Evolutionary conservation across 805 yeast species (phyloP).

Genomic region (Pichia manshurica): DNA sequence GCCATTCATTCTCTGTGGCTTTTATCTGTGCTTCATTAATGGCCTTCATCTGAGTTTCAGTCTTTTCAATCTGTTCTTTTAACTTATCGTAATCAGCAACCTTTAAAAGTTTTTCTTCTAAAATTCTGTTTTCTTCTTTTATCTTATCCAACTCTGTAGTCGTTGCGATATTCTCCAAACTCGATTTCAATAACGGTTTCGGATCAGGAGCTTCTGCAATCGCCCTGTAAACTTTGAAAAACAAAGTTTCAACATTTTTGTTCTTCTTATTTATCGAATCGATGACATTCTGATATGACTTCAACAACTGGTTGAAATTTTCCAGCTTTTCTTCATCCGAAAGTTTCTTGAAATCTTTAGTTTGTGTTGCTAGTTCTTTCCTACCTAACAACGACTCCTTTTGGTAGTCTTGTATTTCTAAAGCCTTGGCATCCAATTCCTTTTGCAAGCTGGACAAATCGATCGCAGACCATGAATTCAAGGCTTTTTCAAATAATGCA

Average conservation of each 20-base stretch:
- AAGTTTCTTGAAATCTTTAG: conserved; percentile 79
- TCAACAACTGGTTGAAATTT: conserved; percentile 61
- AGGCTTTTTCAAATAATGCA: conserved; percentile 44
- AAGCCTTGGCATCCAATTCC: conserved; percentile 66
- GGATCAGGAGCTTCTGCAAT: conserved; percentile 94
- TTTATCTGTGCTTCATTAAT: conserved; percentile 46
- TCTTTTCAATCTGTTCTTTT: conserved; percentile 52
- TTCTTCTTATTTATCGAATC: conserved; percentile 75
- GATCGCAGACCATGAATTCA: conserved; percentile 70
- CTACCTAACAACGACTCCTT: conserved; percentile 61
- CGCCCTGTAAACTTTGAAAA: conserved; percentile 67
- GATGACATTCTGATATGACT: conserved; percentile 80
- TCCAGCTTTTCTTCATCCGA: conserved; percentile 59
- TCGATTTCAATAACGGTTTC: conserved; percentile 65
- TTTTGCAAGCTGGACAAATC: conserved; percentile 66
- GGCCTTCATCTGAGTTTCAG: conserved; percentile 57
- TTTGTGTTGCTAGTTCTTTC: conserved; percentile 70
- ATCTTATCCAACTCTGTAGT: conserved; percentile 45
- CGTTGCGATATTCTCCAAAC: conserved; percentile 53
- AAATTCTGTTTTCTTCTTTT: conserved; percentile 41
- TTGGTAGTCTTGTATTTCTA: conserved; percentile 67
- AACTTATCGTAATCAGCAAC: conserved; percentile 76
- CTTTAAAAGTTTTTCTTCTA: conserved; percentile 55
- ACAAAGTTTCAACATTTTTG: conserved; percentile 64
- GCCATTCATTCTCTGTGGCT: conserved; percentile 71